phyloP scores from a whole-genome alignment of 306 rosid species.

The Hylodesmum podocarpum region DNA sequence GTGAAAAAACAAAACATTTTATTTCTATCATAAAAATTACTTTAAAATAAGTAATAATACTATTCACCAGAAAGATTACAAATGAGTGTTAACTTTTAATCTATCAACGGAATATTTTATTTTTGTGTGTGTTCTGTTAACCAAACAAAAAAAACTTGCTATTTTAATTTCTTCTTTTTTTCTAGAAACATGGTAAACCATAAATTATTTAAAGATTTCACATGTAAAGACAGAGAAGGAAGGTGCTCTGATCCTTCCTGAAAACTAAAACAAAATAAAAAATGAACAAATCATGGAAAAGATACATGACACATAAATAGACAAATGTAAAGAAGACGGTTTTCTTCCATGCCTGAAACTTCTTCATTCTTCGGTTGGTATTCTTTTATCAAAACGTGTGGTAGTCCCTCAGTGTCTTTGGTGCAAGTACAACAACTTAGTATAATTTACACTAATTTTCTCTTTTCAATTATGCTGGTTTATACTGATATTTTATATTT shows the following conservation, averaged over 20 bases:
- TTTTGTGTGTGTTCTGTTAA: no score
- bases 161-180: background rate
- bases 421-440: no score
- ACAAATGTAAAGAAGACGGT: background rate
- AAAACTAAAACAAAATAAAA: background rate
- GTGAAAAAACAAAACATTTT: background rate
- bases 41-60: background rate
- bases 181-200: background rate
- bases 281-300: background rate
- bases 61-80: background rate
- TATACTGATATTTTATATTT: no score
- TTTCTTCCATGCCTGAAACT: background rate
- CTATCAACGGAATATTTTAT: no score
- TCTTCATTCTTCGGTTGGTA: no score
- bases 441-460: no score
- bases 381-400: no score
- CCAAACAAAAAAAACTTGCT: background rate
- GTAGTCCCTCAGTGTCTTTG: no score
- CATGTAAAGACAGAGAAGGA: constrained; percentile 28
- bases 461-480: no score
- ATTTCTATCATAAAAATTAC: background rate
- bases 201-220: background rate
- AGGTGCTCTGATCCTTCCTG: constrained; percentile 29
- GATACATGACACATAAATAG: background rate
- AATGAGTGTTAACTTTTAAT: background rate